Base-by-base conservation (phyloP, 2,329 filamentous ascomycete genomes). In the Pleoardoris graminearum region DNA sequence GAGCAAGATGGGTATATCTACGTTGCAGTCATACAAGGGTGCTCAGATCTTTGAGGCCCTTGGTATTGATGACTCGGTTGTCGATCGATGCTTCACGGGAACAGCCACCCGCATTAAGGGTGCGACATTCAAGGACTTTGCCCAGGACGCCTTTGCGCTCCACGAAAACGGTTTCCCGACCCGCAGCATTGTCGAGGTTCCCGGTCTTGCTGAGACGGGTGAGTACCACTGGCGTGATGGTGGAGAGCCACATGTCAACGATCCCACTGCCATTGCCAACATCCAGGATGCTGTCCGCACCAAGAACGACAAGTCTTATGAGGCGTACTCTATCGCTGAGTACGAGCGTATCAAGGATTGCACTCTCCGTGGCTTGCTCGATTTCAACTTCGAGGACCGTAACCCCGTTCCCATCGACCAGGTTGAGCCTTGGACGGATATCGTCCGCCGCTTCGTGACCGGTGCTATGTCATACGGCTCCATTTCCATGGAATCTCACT, bases 1-100 rank as follows among this genome's bases (percentile, higher is more conserved):
- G 93, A 94, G 89, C 75, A 97, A 97, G 82, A 97, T 97, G 93
- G 93, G 93, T 79, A 97, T 97, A 60, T 97, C 93, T 6, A 97
- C 93, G 27, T 81, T 97, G 39, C 91, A 93, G 69, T 93, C 89
- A 62, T 97, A 97, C 81, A 97, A 97, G 81, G 93, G 93, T 70
- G 93, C 93, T 50, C 93, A 97, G 79, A 97, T 97, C 60, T 97
- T 97, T 64, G 93, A 97, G 74, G 91, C 92, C 43, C 87, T 97
- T 37, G 93, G 93, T 76, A 86, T 97, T 29, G 92, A 97, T 68
- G 92, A 96, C 73, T 82, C 83, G 17, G 92, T 97, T 41, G 90
- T 97, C 48, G 92, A 97, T 72, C 87, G 90, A 63, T 97, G 92
- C 81, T 97, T 97, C 79, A 88, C 87, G 68, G 93, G 93, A 58